Evolutionary conservation across 139 green algal species (phyloP).

Genomic region (Chlorella sorokiniana): DNA sequence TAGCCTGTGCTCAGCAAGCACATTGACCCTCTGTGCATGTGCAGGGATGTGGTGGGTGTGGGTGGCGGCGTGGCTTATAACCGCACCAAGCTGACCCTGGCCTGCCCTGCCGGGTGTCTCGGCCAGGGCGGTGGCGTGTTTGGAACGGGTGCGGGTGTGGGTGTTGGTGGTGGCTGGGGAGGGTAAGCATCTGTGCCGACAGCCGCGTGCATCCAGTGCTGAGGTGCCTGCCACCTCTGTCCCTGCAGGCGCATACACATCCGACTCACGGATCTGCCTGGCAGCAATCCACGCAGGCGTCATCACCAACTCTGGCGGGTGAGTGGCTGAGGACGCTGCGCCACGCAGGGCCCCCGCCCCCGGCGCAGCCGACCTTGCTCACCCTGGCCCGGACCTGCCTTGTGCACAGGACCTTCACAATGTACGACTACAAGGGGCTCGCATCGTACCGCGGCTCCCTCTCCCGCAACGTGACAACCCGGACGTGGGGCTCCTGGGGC

Average conservation of each 20-base stretch:
- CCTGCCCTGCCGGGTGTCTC: constrained; percentile 1
- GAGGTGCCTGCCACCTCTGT: too few species aligned
- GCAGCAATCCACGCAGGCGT: constrained; percentile 13
- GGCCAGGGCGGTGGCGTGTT: neutral
- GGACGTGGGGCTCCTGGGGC: neutral
- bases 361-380: too few species aligned
- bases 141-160: neutral
- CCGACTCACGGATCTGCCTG: constrained; percentile 5
- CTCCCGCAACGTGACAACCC: neutral
- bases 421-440: neutral
- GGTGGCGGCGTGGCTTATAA: neutral
- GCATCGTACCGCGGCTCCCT: neutral
- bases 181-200: too few species aligned
- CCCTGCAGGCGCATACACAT: neutral
- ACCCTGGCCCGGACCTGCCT: too few species aligned
- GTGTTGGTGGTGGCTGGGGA: neutral
- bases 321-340: too few species aligned
- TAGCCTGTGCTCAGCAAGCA: neutral
- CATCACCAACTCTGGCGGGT: neutral
- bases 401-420: neutral
- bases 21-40: neutral
- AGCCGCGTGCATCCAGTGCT: too few species aligned
- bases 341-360: too few species aligned
- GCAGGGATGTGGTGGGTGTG: neutral
- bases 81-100: constrained; percentile 3